These are phyloP conservation scores for Microcos paniculata DNA, from an alignment of 345 rosid genomes.

Conservation along the genomic window DNA sequence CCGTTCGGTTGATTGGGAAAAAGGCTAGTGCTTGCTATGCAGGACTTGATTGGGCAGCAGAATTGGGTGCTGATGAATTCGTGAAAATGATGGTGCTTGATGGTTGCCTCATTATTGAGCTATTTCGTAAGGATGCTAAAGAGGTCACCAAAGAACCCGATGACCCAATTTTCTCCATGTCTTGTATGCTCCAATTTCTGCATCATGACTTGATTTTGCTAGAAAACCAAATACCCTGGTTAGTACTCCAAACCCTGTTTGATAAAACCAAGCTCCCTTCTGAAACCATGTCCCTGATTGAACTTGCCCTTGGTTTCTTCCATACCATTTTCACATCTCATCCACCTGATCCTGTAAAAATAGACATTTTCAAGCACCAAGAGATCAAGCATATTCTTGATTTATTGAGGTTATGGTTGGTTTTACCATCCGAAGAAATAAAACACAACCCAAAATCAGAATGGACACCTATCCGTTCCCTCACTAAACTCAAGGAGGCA, in stretches of 20 bases:
- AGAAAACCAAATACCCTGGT: too few species aligned
- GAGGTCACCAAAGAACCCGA: not conserved
- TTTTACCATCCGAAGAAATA: not conserved
- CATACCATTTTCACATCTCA: not conserved
- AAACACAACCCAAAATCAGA: not conserved
- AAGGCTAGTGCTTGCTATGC: conserved; percentile 20
- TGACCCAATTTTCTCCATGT: conserved; percentile 25
- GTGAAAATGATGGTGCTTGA: conserved; percentile 21
- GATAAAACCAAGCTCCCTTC: not conserved
- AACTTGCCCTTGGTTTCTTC: conserved; percentile 17
- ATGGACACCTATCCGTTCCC: conserved; percentile 16
- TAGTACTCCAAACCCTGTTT: conserved; percentile 29
- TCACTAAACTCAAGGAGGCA: conserved; percentile 12
- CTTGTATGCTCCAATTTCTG: conserved; percentile 16
- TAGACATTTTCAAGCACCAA: not conserved
- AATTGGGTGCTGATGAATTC: conserved; percentile 4
- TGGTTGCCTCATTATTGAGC: conserved; percentile 25
- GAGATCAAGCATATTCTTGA: conserved; percentile 30
- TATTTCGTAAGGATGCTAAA: conserved; percentile 8
- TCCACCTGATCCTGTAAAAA: not conserved
- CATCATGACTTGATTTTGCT: conserved; percentile 29
- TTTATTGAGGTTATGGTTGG: conserved; percentile 16
- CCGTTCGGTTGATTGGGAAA: not conserved
- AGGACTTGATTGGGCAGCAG: not conserved
- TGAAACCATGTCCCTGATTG: not conserved